Evolutionary conservation across 1,139 yeast genomes (phyloP).

Genomic region (Meyerozyma guilliermondii): DNA sequence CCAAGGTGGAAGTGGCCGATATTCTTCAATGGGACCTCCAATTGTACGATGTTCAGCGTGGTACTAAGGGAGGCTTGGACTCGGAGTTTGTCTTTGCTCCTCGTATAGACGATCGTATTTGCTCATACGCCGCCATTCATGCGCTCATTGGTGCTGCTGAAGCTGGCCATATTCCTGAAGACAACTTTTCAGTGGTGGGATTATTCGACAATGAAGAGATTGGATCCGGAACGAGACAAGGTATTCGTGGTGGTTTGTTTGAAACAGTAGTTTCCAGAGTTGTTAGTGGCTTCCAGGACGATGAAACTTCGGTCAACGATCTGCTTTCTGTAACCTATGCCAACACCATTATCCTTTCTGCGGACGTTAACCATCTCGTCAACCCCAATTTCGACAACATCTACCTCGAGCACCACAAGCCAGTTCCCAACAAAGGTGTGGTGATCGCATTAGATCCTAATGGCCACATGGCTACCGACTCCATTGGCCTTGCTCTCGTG

Average conservation of each 20-base stretch:
- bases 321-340: constrained; percentile 36
- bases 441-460: constrained; percentile 70
- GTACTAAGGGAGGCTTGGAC: constrained; percentile 54
- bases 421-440: constrained; percentile 73
- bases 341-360: constrained; percentile 55
- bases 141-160: constrained; percentile 36
- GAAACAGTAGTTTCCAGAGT: constrained; percentile 40
- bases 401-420: constrained; percentile 70
- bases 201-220: constrained; percentile 61
- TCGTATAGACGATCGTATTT: constrained; percentile 61
- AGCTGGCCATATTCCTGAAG: constrained; percentile 15
- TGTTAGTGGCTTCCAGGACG: constrained; percentile 10
- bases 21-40: constrained; percentile 58
- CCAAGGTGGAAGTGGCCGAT: constrained; percentile 44
- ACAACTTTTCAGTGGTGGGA: constrained; percentile 45
- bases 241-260: constrained; percentile 51
- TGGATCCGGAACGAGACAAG: constrained; percentile 56
- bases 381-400: constrained; percentile 59
- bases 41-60: constrained; percentile 59
- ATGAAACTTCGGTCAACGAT: constrained; percentile 18
- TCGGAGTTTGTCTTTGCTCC: constrained; percentile 63
- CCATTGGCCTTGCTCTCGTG: constrained; percentile 60
- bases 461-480: constrained; percentile 78
- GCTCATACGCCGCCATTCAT: constrained; percentile 55
- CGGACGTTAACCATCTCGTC: constrained; percentile 61